Conservation (phyloP, 768 basidiomycete species). For the Tricholoma bakamatsutake region DNA sequence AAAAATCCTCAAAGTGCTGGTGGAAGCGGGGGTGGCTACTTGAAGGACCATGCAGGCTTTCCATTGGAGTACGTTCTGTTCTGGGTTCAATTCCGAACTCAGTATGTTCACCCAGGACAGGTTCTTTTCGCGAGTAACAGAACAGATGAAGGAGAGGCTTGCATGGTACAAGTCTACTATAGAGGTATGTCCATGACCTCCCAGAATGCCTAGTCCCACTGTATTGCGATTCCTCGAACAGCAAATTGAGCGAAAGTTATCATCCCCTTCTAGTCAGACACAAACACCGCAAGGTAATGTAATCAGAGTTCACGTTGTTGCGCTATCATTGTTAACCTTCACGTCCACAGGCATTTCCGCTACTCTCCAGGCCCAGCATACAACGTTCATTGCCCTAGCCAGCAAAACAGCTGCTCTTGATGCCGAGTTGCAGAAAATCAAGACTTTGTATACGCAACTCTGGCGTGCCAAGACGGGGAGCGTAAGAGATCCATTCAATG, state of each 20-base stretch:
- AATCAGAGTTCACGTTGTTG: slow-evolving; percentile 2
- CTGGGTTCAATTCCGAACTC: not conserved
- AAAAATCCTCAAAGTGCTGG: slow-evolving; percentile 50
- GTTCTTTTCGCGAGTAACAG: slow-evolving; percentile 67
- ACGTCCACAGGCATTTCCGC: slow-evolving; percentile 53
- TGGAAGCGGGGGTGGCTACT: slow-evolving; percentile 51
- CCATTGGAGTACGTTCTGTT: slow-evolving; percentile 61
- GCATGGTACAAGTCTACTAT: slow-evolving; percentile 78
- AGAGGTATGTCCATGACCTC: slow-evolving; percentile 40
- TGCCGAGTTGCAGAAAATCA: slow-evolving; percentile 71
- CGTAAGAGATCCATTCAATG: slow-evolving; percentile 76
- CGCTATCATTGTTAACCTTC: slow-evolving; percentile 5
- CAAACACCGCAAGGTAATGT: slow-evolving; percentile 73
- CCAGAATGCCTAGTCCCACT: not conserved
- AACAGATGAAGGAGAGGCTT: slow-evolving; percentile 65
- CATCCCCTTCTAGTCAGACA: slow-evolving; percentile 55
- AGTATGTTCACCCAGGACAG: slow-evolving; percentile 27
- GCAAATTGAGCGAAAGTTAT: slow-evolving; percentile 83
- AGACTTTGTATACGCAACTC: slow-evolving; percentile 65
- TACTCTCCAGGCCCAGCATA: slow-evolving; percentile 76
- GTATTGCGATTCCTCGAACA: slow-evolving; percentile 18
- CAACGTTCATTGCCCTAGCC: slow-evolving; percentile 71
- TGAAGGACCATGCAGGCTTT: slow-evolving; percentile 78
- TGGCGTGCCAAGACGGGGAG: slow-evolving; percentile 81
- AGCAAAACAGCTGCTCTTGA: slow-evolving; percentile 71